These are phyloP conservation scores for Yarrowia sp. DNA, from an alignment of 805 yeast genomes.

Conservation along the genomic window DNA sequence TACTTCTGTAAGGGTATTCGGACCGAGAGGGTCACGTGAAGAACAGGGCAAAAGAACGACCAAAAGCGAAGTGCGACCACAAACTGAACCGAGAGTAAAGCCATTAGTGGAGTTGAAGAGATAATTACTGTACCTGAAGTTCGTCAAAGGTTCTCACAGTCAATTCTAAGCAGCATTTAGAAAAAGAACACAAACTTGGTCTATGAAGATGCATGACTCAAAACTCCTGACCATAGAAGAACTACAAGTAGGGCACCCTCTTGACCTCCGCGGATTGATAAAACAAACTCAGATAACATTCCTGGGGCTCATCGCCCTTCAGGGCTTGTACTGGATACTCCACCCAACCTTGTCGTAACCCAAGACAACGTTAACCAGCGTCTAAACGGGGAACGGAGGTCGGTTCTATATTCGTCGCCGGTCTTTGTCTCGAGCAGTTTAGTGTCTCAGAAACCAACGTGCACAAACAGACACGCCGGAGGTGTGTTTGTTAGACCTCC, in stretches of 20 bases:
- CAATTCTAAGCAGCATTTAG: too few species aligned
- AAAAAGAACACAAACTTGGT: too few species aligned
- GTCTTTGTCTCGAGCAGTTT: neutral
- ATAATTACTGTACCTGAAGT: too few species aligned
- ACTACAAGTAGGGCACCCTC: too few species aligned
- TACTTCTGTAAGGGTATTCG: neutral
- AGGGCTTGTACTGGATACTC: conserved; percentile 16
- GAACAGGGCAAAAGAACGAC: too few species aligned
- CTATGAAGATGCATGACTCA: too few species aligned
- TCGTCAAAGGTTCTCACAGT: too few species aligned
- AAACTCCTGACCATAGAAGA: too few species aligned
- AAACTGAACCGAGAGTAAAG: too few species aligned
- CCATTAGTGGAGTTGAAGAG: too few species aligned
- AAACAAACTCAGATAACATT: conserved; percentile 3
- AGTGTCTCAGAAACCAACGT: neutral
- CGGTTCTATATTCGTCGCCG: neutral
- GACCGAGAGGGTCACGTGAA: conserved; percentile 6
- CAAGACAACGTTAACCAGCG: conserved; percentile 4
- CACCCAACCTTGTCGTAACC: conserved; percentile 8
- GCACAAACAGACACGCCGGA: neutral
- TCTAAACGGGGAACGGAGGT: neutral
- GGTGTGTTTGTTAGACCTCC: too few species aligned
- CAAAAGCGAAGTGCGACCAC: too few species aligned
- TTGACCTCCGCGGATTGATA: neutral
- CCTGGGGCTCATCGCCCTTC: neutral